These are phyloP conservation scores for Primulina huaijiensis DNA, from an alignment of 257 asterid species.

Conservation along the genomic window DNA sequence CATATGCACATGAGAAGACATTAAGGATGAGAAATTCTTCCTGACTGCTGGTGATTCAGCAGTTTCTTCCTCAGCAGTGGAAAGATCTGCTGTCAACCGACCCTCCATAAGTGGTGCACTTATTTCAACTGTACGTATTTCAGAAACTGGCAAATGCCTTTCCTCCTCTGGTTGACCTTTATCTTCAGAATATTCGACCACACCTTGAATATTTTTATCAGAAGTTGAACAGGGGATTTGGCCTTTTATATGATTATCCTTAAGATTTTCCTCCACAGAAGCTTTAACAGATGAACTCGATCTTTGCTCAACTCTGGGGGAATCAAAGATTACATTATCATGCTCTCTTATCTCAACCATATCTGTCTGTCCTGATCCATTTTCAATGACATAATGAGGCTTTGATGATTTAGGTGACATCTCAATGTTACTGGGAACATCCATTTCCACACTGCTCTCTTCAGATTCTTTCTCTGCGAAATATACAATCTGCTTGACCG, in stretches of 20 bases:
- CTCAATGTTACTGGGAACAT: conserved; percentile 22
- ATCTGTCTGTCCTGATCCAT: conserved; percentile 23
- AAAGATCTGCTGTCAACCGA: conserved; percentile 27
- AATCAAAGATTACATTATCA: conserved; percentile 21
- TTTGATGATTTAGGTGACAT: conserved; percentile 27
- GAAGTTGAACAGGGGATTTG: conserved; percentile 28
- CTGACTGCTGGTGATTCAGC: conserved; percentile 15
- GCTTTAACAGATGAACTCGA: conserved; percentile 29
- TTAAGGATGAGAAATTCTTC: neutral
- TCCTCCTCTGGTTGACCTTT: conserved; percentile 26
- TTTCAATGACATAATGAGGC: conserved; percentile 28
- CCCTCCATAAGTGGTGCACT: conserved; percentile 28
- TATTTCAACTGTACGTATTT: conserved; percentile 23
- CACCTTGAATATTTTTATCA: conserved; percentile 25
- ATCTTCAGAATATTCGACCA: conserved; percentile 31
- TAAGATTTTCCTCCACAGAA: conserved; percentile 26
- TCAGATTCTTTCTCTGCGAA: conserved; percentile 38
- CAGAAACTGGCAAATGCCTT: conserved; percentile 23
- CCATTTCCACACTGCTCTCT: conserved; percentile 27
- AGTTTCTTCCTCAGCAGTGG: conserved; percentile 34
- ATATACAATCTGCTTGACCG: conserved; percentile 35
- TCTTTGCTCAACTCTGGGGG: conserved; percentile 27
- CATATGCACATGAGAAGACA: neutral
- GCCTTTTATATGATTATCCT: conserved; percentile 20
- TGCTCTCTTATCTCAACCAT: conserved; percentile 29